A percentile compares a stretch with the other conserved stretches of the same genome.
Evolutionary conservation across 768 basidiomycete species (phyloP).

Genomic region (Kwoniella newhampshirensis): DNA sequence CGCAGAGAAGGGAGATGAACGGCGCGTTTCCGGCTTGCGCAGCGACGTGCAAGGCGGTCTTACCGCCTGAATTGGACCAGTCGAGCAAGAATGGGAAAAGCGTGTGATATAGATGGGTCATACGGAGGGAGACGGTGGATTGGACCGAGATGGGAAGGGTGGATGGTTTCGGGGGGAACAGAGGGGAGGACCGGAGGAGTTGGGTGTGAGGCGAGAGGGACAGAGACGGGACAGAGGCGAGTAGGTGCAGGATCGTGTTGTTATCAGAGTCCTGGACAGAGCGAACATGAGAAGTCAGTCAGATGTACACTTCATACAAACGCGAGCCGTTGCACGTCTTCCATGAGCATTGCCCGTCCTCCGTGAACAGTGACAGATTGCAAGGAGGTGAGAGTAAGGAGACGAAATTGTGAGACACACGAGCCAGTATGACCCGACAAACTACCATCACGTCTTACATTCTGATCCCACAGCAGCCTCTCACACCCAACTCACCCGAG

Average conservation of each 20-base stretch:
- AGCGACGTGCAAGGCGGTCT: slow-evolving; percentile 84
- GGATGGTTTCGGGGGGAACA: slow-evolving; percentile 18
- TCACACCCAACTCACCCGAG: slow-evolving; percentile 64
- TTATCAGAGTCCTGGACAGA: slow-evolving; percentile 75
- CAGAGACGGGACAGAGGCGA: slow-evolving; percentile 73
- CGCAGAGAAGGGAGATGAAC: slow-evolving; percentile 70
- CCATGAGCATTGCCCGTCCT: no score
- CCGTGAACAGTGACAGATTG: no score
- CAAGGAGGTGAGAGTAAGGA: no score
- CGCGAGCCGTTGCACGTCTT: no score
- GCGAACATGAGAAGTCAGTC: slow-evolving; percentile 5
- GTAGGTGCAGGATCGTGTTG: slow-evolving; percentile 87
- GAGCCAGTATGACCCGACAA: background rate
- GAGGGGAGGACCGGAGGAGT: slow-evolving; percentile 21
- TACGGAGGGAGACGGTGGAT: slow-evolving; percentile 65
- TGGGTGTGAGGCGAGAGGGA: slow-evolving; percentile 23
- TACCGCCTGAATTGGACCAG: slow-evolving; percentile 88
- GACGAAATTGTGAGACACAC: slow-evolving; percentile 7
- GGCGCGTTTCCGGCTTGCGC: slow-evolving; percentile 86
- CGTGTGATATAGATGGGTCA: slow-evolving; percentile 83
- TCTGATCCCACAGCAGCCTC: no score
- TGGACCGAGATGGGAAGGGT: slow-evolving; percentile 22
- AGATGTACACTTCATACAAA: no score
- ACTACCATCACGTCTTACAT: no score
- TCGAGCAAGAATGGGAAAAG: slow-evolving; percentile 83